Percentiles rank a stretch among this genome's conserved stretches.
Conservation (phyloP, 495 filamentous ascomycete species). For the Xylaria scruposa region DNA sequence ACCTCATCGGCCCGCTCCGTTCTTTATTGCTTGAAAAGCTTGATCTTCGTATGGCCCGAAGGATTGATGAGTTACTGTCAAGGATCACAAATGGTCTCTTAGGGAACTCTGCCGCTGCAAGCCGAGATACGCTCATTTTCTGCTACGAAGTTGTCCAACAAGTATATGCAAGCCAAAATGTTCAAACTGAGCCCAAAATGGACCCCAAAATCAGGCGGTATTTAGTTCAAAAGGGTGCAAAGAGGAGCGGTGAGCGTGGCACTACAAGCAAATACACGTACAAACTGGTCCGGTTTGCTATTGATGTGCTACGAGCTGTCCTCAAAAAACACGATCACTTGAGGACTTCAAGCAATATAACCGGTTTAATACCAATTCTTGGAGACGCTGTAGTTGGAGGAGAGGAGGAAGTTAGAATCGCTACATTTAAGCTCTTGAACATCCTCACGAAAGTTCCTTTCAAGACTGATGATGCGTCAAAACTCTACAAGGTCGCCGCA, state of each 20-base stretch:
- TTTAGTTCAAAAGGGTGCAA: conserved; percentile 75
- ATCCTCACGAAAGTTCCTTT: conserved; percentile 86
- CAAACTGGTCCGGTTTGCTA: conserved; percentile 84
- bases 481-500: conserved; percentile 82
- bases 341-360: conserved; percentile 76
- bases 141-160: conserved; percentile 93
- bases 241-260: conserved; percentile 68
- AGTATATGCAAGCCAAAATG: conserved; percentile 68
- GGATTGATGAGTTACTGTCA: conserved; percentile 87
- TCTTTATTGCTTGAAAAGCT: conserved; percentile 81
- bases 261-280: conserved; percentile 76
- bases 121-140: conserved; percentile 82
- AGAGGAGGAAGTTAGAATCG: conserved; percentile 89
- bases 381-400: conserved; percentile 81
- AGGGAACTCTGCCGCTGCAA: conserved; percentile 76
- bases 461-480: conserved; percentile 69
- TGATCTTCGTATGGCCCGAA: conserved; percentile 75
- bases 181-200: conserved; percentile 50
- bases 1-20: conserved; percentile 78
- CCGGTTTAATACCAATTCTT: conserved; percentile 85
- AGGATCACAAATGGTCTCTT: conserved; percentile 83
- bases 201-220: conserved; percentile 72
- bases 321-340: conserved; percentile 81
- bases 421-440: conserved; percentile 80
- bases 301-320: conserved; percentile 82